Conservation (phyloP, 139 green algal species). For the Coelastrella sp. region DNA sequence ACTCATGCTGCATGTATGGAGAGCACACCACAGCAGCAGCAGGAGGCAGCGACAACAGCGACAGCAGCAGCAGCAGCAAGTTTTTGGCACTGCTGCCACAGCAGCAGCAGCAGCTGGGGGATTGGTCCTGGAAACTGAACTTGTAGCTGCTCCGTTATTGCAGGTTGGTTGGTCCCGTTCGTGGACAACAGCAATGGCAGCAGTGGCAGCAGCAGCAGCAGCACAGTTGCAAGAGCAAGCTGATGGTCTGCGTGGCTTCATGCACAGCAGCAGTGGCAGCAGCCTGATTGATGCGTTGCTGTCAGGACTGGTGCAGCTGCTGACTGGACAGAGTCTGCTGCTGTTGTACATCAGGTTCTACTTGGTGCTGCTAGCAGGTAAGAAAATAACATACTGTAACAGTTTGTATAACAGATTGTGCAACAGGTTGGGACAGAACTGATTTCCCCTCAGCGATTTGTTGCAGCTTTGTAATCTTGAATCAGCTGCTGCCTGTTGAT, state of each 20-base stretch:
- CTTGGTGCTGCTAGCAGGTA: slow-evolving; percentile 65
- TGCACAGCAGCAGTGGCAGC: slow-evolving; percentile 9
- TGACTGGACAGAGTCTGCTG: slow-evolving; percentile 57
- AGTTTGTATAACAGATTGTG: no score
- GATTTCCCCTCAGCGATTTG: no score
- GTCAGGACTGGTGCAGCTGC: slow-evolving; percentile 2
- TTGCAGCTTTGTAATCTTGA: no score
- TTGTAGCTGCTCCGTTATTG: background rate
- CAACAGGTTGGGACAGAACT: no score
- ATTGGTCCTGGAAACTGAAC: no score
- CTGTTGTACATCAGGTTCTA: slow-evolving; percentile 92
- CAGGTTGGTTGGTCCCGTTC: background rate
- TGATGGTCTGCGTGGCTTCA: background rate
- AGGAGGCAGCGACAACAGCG: background rate
- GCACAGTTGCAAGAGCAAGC: slow-evolving; percentile 1
- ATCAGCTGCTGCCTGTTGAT: no score
- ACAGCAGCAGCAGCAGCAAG: background rate
- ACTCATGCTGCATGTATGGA: slow-evolving; percentile 38
- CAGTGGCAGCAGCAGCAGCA: slow-evolving; percentile 2
- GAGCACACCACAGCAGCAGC: slow-evolving; percentile 27
- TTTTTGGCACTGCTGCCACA: background rate
- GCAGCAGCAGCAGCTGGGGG: background rate
- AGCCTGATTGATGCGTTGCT: slow-evolving; percentile 7
- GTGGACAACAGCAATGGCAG: background rate
- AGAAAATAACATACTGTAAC: no score